phyloP scores from a whole-genome alignment of 495 filamentous ascomycete genomes.

The Trichocladium uniseriatum region DNA sequence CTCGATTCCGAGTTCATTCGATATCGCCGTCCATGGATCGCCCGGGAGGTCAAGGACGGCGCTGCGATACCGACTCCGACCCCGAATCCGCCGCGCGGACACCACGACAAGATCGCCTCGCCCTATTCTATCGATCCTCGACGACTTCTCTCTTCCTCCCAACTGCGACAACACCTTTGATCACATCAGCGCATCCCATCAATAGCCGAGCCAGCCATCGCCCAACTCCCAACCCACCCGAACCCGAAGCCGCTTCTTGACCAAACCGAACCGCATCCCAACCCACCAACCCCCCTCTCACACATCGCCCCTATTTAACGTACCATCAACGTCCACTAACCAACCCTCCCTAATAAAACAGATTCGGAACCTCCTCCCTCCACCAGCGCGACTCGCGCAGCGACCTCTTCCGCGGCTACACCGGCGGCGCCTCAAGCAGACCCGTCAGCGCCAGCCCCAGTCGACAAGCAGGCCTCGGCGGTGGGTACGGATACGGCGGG shows the following conservation, averaged over 20 bases:
- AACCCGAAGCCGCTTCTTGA: no score
- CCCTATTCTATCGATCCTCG: no score
- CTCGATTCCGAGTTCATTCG: neutral
- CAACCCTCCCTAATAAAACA: constrained; percentile 15
- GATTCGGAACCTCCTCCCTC: constrained; percentile 53
- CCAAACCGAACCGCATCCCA: no score
- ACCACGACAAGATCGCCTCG: neutral
- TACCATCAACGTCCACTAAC: neutral
- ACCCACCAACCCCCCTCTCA: neutral
- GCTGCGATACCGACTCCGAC: neutral
- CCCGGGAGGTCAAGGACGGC: neutral
- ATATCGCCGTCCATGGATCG: neutral
- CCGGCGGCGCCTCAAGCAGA: constrained; percentile 46
- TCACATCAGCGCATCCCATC: no score
- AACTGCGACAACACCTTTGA: no score
- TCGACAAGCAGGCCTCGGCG: constrained; percentile 50
- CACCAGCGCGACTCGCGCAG: constrained; percentile 82
- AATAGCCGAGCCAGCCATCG: no score
- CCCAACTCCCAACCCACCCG: no score
- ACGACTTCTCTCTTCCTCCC: no score
- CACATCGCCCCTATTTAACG: neutral
- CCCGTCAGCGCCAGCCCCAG: constrained; percentile 41
- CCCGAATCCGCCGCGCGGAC: no score
- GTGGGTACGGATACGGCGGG: constrained; percentile 56
- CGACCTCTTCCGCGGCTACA: constrained; percentile 81